Base-by-base conservation (phyloP, 208 protist species). In the Strigomonas galati region DNA sequence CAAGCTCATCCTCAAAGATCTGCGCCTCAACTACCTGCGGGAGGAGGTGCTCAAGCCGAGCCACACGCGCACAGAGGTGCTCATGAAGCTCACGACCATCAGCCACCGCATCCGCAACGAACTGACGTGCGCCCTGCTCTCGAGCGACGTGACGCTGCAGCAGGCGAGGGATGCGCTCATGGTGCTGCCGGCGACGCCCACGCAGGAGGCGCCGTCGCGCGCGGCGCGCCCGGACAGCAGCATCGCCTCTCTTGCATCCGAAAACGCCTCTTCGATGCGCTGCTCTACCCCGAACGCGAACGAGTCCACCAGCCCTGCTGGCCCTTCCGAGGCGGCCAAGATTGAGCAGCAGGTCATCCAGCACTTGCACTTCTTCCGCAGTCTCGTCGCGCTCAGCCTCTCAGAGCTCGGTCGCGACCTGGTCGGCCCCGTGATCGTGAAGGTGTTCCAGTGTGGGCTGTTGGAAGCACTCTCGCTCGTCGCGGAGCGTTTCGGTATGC, bases 381-480 rank as follows among this genome's bases (percentile, higher is more conserved):
- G 76, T 46, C 69, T 89, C 19, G 73, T 90, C 43, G 66, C 66
- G 5, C 70, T 90, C 40, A 82, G 76, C 71, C 81, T 90, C 35
- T 49, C 82, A 23, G 75, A 82, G 69, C 76, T 88, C 7, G 75
- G 81, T 2, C 65, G 74, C 1, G 76, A 92, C 24, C 70, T 82
- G 40, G 79, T 90, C 0, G 80, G 78, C 0, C 86, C 84, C 7
- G 76, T 89, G 10, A 73, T 92, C 0, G 67, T 68, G 17, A 89
- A 89, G 63, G 43, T 90, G 4, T 89, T 81, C 59, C 74, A 81
- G 30, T 67, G 71, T 51, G 83, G 77, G 1, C 61, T 92, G 19
- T 67, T 92, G 9, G 82, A 88, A 65, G 74, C 83, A 19, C 77
- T 92, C 23, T 89, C 86, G 14, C 63, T 88, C 17, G 86, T 92